Evolutionary conservation across 2,329 filamentous ascomycete species (phyloP), one percentile per base, ranked within the genome.

Genomic region (Hypoxylon sp.): DNA sequence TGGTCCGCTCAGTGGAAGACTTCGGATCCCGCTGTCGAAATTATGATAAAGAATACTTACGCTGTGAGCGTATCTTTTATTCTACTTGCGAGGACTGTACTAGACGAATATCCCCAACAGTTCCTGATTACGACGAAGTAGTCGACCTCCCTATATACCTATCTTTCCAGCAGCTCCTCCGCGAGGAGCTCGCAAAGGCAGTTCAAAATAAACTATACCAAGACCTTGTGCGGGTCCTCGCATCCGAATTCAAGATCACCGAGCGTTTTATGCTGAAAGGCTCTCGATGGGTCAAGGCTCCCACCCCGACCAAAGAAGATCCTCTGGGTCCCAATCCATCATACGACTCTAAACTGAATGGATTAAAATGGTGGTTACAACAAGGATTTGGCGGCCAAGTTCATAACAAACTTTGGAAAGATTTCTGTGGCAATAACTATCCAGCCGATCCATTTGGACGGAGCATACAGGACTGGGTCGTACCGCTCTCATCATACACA

Each of bases 51-150:
- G 5, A 8, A 1, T 56, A 61, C 29, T 9, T 56, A 2, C 57
- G 66, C 1, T 44, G 22, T 22, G 69, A 71, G 48, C 60, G 69
- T 6, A 44, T 71, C 4, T 71, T 56, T 54, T 70, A 42, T 39
- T 47, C 63, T 4, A 29, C 3, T 1, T 71, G 69, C 47, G 19
- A 54, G 3, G 4, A 26, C 3, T 71, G 69, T 42, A 17, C 57
- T 10, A 31, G 13, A 17, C 39, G 1, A 1, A 14, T 10, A 19
- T 33, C 31, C 1, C 11, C 3, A 8, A 33, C 3, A 0, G n/a
- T 3, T 6, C 17, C 5, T 0, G 39, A 29, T 8, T 13, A 46
- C 4, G 42, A 6, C 26, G 51, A 58, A 22, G 9, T 42, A 22
- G 9, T 42, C 1, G 48, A 67, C 24, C 13, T 58, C 10, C 3